phyloP scores from a whole-genome alignment of 805 yeast species.

The Sungouiozyma ichnusensis region DNA sequence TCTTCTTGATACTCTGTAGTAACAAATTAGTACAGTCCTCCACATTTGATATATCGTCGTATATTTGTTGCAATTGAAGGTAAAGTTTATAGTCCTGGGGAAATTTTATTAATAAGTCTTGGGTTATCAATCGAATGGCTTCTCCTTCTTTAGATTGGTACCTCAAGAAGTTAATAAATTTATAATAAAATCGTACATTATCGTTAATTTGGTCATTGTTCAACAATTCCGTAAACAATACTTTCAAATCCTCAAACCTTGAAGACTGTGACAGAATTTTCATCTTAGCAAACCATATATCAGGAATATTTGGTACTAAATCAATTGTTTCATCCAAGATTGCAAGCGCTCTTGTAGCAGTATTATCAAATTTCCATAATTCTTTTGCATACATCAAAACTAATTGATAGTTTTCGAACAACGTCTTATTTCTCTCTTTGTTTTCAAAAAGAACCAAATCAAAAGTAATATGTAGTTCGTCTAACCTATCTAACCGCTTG shows the following conservation, averaged over 20 bases:
- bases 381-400: slow-evolving; percentile 68
- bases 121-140: slow-evolving; percentile 35
- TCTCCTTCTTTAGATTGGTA: slow-evolving; percentile 25
- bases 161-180: slow-evolving; percentile 45
- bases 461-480: slow-evolving; percentile 36
- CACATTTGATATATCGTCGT: slow-evolving; percentile 23
- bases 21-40: slow-evolving; percentile 39
- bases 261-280: slow-evolving; percentile 45
- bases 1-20: slow-evolving; percentile 37
- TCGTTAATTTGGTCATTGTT: slow-evolving; percentile 21
- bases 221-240: slow-evolving; percentile 22
- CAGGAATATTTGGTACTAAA: slow-evolving; percentile 37
- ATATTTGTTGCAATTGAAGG: slow-evolving; percentile 54
- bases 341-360: slow-evolving; percentile 41
- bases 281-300: slow-evolving; percentile 62
- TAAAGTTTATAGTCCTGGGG: slow-evolving; percentile 45
- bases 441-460: slow-evolving; percentile 38
- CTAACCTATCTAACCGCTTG: slow-evolving; percentile 19
- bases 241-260: slow-evolving; percentile 29
- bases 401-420: slow-evolving; percentile 42
- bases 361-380: slow-evolving; percentile 40
- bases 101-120: slow-evolving; percentile 36
- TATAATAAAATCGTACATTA: slow-evolving; percentile 45
- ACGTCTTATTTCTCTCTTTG: slow-evolving; percentile 12
- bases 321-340: slow-evolving; percentile 42